Base-by-base conservation (phyloP, 2,329 filamentous ascomycete genomes). In the Colletotrichum coccodes region DNA sequence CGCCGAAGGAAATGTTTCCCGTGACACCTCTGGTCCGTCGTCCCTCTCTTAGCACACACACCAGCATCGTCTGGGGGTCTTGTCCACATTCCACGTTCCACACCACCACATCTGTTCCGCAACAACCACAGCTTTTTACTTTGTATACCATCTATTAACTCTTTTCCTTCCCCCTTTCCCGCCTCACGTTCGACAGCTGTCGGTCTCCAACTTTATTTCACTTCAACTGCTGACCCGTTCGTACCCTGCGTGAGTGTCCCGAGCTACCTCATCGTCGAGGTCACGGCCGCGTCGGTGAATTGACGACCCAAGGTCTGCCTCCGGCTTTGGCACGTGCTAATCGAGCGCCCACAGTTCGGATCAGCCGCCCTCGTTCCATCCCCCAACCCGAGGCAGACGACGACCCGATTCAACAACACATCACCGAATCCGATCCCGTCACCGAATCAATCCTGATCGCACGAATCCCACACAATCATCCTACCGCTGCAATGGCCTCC, bases 271-370 rank as follows among this genome's bases (percentile, higher is more conserved):
- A 36, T 44, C 38, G 50, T 53, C 52, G 61, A 69, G 56, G 60
- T 60, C 56, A 57, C 60, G 40, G 30, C 57, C 26, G 32, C 26
- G 32, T 7, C 16, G 16, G 30, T 21, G n/a, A 21, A 47, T 47
- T 53, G 23, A n/a, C 26, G 26, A 30, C 30, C 42, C 32, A 38
- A 18, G 34, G 36, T n/a, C 42, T 42, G 36, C 14, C 42, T 42
- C 64, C n/a, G 42, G 26, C 40, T 30, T 49, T 69, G 56, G 50
- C 66, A 69, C 61, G 61, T 69, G 66, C 66, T 66, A 66, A 60
- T 42, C 26, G 46, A 64, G 64, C 60, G 53, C 23, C 14, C 21
- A 58, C 64, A 68, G 42, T 68, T 58, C 64, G 60, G 60, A 18
- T 54, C 47, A 56, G 46, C 12, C 58, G 38, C 34, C 32, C 40